Conservation (phyloP, 2,329 filamentous ascomycete genomes). For the Scleromitrula shiraiana region DNA sequence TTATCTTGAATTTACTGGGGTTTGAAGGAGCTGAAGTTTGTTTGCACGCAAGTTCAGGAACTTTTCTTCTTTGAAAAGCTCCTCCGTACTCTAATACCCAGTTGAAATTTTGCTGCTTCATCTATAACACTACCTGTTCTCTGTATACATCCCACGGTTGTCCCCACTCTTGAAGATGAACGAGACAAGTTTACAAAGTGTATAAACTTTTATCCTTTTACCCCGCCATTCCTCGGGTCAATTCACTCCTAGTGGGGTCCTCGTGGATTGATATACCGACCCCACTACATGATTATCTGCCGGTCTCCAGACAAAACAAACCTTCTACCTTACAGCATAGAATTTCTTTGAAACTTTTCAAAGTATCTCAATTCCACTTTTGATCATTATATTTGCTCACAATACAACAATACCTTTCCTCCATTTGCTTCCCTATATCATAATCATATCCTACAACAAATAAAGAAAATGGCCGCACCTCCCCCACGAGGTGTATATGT, state of each 20-base stretch:
- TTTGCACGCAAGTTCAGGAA: too few species aligned
- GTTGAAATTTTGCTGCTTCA: too few species aligned
- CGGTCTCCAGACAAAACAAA: neutral
- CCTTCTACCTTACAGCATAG: neutral
- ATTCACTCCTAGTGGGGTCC: constrained; percentile 4
- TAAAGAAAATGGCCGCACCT: constrained; percentile 20
- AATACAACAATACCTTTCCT: too few species aligned
- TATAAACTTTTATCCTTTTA: neutral
- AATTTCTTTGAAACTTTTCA: neutral
- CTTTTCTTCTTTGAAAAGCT: too few species aligned
- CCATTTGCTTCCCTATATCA: too few species aligned
- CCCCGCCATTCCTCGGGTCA: constrained; percentile 10
- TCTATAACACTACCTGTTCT: neutral
- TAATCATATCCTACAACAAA: neutral
- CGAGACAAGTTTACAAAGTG: neutral
- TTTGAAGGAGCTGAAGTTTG: neutral
- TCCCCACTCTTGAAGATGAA: too few species aligned
- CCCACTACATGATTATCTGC: neutral
- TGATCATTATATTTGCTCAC: neutral
- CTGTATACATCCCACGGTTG: neutral
- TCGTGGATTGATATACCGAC: constrained; percentile 5
- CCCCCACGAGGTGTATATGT: constrained; percentile 34
- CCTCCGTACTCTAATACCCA: neutral
- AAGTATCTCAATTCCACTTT: neutral
- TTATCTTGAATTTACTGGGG: too few species aligned